Evolutionary conservation across 1,139 yeast species (phyloP), one percentile per base, ranked within the genome.

Genomic region (Spencermartinsiella ligniputridi): DNA sequence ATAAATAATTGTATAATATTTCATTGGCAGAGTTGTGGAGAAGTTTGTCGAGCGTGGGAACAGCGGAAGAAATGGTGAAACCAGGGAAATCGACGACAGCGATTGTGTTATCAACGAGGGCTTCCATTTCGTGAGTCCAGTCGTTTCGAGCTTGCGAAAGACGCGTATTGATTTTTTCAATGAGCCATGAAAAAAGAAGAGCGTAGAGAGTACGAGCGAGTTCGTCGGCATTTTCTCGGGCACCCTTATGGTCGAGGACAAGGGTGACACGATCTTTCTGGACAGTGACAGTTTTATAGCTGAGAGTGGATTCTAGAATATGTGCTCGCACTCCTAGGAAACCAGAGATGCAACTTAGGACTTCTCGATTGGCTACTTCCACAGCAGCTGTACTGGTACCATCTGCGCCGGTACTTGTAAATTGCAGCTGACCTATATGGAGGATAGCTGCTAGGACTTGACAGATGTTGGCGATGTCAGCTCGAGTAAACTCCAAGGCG

Each of bases 401-500:
- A 37, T 59, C 64, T 8, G 62, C 52, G 2, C 63, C 62, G 4
- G 66, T 57, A 5, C 64, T 53, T 45, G 61, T 50, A 54, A 69
- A 68, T 40, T 61, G 55, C 20, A 69, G 53, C 54, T 69, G 72
- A 32, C 74, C 74, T 25, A 69, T 57, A 41, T 69, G 74, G 25
- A 69, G 57, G 25, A 69, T 64, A 3, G 74, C 74, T 2, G 73
- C 73, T 29, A 69, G 55, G n/a, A 69, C 60, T 46, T 69, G 74
- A 47, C 69, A 68, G 19, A 69, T 63, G 47, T 68, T 67, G 44
- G 74, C 74, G 41, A 69, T 68, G 39, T 69, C 73, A 3, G 68
- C 59, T 9, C 72, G 57, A 6, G 68, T 52, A 47, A 69, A 68
- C 46, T 67, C 68, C 34, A 69, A 51, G 13, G 60, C 54, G 41